A percentile compares a stretch with the other conserved stretches of the same genome.
Evolutionary conservation across 176 grass and related monocot genomes (phyloP).

Genomic region (Elymus sibiricus): DNA sequence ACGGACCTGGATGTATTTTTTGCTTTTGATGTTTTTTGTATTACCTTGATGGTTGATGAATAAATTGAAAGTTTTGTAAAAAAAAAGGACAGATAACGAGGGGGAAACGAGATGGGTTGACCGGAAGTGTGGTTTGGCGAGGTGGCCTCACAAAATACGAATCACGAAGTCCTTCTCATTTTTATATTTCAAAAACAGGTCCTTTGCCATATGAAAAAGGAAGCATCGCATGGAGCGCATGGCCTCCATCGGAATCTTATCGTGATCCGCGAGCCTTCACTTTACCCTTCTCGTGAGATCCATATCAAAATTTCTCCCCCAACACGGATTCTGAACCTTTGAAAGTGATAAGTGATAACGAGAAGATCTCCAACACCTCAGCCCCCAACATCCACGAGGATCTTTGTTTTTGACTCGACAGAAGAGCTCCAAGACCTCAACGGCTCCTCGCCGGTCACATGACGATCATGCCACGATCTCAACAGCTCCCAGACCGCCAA

Average conservation of each 20-base stretch:
- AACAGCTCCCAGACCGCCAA: background rate
- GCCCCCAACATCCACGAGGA: background rate
- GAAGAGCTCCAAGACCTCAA: background rate
- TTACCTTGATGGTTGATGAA: too few species aligned
- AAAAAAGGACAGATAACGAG: background rate
- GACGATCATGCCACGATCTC: conserved; percentile 23
- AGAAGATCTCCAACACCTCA: background rate
- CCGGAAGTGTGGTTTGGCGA: background rate
- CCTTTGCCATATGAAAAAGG: background rate
- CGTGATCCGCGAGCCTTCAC: background rate
- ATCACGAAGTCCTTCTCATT: background rate
- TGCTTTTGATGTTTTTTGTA: too few species aligned
- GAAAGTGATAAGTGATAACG: background rate
- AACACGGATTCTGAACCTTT: background rate
- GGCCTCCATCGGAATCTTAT: background rate
- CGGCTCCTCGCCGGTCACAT: conserved; percentile 7
- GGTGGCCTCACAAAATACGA: too few species aligned
- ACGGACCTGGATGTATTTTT: too few species aligned
- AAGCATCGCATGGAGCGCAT: background rate
- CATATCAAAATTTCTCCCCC: background rate
- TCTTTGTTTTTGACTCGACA: background rate
- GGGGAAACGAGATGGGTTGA: background rate
- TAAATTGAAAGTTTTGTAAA: too few species aligned
- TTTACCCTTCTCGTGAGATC: background rate
- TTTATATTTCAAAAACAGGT: background rate